These are phyloP conservation scores for Sporothrix dimorphospora DNA, from an alignment of 2,329 filamentous ascomycete species.

Conservation along the genomic window DNA sequence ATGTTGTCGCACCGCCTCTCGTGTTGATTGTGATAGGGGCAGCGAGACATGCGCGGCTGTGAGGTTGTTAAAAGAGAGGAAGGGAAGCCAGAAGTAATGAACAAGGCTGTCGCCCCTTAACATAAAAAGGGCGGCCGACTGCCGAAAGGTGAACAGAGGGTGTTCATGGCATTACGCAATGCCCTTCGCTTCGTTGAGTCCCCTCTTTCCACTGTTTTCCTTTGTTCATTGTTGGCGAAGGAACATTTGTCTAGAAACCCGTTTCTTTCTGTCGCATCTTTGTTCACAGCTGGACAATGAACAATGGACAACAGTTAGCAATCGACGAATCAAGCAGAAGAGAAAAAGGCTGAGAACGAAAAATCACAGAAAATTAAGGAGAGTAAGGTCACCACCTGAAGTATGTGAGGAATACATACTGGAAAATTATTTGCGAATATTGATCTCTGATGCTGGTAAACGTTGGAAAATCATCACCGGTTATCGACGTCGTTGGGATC, in stretches of 20 bases:
- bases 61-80: background rate
- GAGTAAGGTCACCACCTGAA: background rate
- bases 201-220: background rate
- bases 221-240: conserved; percentile 15
- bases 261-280: background rate
- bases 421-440: background rate
- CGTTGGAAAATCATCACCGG: background rate
- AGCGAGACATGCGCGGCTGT: background rate
- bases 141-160: background rate
- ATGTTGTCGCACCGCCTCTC: background rate
- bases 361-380: background rate
- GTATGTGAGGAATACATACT: background rate
- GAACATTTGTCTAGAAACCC: background rate
- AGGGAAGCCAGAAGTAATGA: background rate
- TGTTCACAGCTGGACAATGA: background rate
- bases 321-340: background rate
- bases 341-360: background rate
- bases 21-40: background rate
- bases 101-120: conserved; percentile 7
- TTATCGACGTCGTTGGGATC: background rate
- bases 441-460: background rate
- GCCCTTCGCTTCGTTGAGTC: background rate
- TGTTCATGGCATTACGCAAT: background rate
- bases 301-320: conserved; percentile 7
- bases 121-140: background rate